These are phyloP conservation scores for Solanum paucissectum DNA, from an alignment of 257 asterid species.

Conservation along the genomic window DNA sequence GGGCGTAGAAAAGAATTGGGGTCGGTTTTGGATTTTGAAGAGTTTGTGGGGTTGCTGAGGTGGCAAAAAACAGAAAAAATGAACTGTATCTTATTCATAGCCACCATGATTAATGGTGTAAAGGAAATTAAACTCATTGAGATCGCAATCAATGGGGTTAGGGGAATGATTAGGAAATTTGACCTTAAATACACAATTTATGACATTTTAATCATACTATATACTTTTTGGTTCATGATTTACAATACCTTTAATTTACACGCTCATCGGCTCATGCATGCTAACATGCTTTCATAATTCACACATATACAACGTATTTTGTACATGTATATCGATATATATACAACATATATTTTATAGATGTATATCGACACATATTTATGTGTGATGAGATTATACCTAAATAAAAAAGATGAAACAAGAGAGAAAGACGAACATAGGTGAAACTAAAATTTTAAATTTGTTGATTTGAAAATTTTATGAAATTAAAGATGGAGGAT, in stretches of 20 bases:
- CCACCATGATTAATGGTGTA: slow-evolving; percentile 31
- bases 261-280: neutral
- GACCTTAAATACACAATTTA: slow-evolving; percentile 10
- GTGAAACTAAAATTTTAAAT: neutral
- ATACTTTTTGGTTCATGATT: neutral
- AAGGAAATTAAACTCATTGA: slow-evolving; percentile 10
- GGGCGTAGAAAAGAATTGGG: neutral
- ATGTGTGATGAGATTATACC: neutral
- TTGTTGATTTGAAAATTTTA: neutral
- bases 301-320: neutral
- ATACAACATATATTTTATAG: neutral
- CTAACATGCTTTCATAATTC: neutral
- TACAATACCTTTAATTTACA: neutral
- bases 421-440: neutral
- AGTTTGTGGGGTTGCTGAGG: neutral
- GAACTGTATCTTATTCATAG: slow-evolving; percentile 22
- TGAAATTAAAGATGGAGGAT: no score
- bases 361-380: neutral
- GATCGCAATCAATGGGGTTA: slow-evolving; percentile 31
- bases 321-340: neutral
- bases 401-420: neutral
- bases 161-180: slow-evolving; percentile 26
- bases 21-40: neutral
- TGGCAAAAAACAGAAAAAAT: neutral
- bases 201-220: slow-evolving; percentile 5